Percentiles rank a stretch among this genome's conserved stretches.
Conservation (phyloP, 1,139 yeast species). For the Pichia inconspicua region DNA sequence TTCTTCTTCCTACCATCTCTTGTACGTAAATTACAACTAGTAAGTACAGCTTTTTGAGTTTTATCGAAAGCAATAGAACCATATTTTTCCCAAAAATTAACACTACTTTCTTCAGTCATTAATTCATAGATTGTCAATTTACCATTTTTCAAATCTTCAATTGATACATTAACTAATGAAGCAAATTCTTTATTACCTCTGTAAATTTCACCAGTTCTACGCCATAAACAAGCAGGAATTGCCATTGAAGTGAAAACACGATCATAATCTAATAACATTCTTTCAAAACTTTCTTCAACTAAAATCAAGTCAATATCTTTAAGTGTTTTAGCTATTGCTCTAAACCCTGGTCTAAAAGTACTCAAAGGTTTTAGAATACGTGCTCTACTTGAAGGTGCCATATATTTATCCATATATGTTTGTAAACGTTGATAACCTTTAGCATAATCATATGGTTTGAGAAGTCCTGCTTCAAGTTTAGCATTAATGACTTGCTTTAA, state of each 20-base stretch:
- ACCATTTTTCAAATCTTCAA: conserved; percentile 90
- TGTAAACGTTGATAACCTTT: conserved; percentile 88
- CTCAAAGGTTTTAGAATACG: conserved; percentile 84
- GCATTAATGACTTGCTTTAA: conserved; percentile 94
- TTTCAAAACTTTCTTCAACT: conserved; percentile 90
- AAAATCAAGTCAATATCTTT: conserved; percentile 87
- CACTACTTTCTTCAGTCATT: conserved; percentile 95
- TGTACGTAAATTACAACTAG: conserved; percentile 82
- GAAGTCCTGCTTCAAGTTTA: conserved; percentile 84
- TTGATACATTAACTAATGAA: conserved; percentile 82
- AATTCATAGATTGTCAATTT: conserved; percentile 86
- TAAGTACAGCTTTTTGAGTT: conserved; percentile 89
- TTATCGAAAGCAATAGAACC: conserved; percentile 95
- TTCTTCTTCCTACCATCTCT: conserved; percentile 75
- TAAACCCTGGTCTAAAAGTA: conserved; percentile 84
- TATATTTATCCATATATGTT: conserved; percentile 85
- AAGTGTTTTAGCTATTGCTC: conserved; percentile 85
- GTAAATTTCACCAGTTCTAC: conserved; percentile 94
- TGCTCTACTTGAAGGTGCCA: conserved; percentile 79
- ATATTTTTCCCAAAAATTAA: conserved; percentile 96
- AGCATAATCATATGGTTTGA: conserved; percentile 91
- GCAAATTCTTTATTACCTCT: conserved; percentile 97
- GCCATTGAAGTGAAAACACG: conserved; percentile 97
- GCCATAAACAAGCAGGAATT: conserved; percentile 95
- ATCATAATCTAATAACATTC: conserved; percentile 89